Evolutionary conservation across 192 early-diverging fungal species (phyloP), one percentile per base, ranked within the genome.

Genomic region (Backusella australiensis): DNA sequence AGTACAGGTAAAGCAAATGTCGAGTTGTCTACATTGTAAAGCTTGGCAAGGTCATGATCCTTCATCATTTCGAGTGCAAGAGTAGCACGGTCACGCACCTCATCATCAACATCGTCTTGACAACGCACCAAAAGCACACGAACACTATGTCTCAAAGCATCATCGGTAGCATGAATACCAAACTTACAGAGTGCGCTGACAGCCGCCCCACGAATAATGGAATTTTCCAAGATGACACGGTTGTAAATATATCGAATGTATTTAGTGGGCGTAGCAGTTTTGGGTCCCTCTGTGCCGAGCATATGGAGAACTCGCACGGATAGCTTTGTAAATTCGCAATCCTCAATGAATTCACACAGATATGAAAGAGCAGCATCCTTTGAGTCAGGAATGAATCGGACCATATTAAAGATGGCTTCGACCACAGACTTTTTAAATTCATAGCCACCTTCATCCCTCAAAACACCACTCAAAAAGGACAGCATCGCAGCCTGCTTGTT

Each of bases 221-320:
- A 93, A 78, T 96, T 98, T 75, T 99, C 98, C 63, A 99, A 87
- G 76, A 99, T 98, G 42, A 99, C 95, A 11, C 98, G 91, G 87
- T 99, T 99, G 90, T 99, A 99, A 75, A 99, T 99, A 81, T 98
- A 98, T n/a, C 96, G 90, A 79, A 99, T 97, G 82, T 95, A 99
- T 81, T 97, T 95, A 14, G 94, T 93, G 21, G 98, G 97, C 23
- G 92, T 93, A n/a, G 89, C 76, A 15, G 95, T 96, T 76, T 90
- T 92, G 21, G 98, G 98, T 1, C 98, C 97, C 79, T 98, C 96
- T 6, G 93, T 86, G 67, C 98, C 98, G 39, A 99, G 86, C 46
- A 99, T 86, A 85, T 98, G 94, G 68, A 99, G 85, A 75, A 98
- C 95, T 66, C 97, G 93, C 69, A 99, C 97, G n/a, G 97, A 96